phyloP scores from a whole-genome alignment of 2,329 filamentous ascomycete genomes.

The Grosmannia penicillata region DNA sequence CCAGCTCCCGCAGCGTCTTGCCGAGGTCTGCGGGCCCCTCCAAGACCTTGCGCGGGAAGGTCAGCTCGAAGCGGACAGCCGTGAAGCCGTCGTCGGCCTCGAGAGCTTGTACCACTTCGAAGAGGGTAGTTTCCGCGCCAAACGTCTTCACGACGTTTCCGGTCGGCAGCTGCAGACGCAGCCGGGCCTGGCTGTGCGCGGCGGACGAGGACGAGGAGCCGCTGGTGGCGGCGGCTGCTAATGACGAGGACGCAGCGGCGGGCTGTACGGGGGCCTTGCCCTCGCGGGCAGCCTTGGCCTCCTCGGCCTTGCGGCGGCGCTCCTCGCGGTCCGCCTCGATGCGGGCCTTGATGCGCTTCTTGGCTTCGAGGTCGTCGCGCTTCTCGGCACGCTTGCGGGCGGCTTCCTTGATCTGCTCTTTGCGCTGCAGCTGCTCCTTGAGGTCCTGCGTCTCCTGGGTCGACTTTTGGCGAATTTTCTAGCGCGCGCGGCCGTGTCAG shows the following conservation, averaged over 20 bases:
- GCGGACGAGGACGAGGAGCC: conserved; percentile 45
- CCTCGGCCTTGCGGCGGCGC: conserved; percentile 69
- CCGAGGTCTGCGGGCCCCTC: conserved; percentile 58
- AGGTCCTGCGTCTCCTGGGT: conserved; percentile 79
- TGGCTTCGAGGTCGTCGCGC: conserved; percentile 67
- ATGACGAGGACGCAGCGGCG: conserved; percentile 17
- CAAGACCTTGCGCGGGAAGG: conserved; percentile 76
- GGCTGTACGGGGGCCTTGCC: conserved; percentile 39
- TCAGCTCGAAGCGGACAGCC: conserved; percentile 68
- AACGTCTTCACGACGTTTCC: conserved; percentile 73
- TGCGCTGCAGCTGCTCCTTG: conserved; percentile 77
- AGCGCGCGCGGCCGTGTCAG: no score
- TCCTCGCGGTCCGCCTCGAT: conserved; percentile 92
- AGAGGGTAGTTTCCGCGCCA: conserved; percentile 78
- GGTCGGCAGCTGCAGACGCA: conserved; percentile 60
- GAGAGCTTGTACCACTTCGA: conserved; percentile 73
- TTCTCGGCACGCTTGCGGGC: conserved; percentile 80
- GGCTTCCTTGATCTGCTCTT: conserved; percentile 86
- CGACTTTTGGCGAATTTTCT: conserved; percentile 67
- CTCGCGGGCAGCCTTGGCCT: conserved; percentile 72
- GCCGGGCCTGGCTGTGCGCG: conserved; percentile 58
- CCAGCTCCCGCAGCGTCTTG: conserved; percentile 84
- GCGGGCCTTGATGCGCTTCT: conserved; percentile 79
- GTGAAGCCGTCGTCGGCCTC: conserved; percentile 53
- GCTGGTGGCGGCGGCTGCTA: conserved; percentile 24